A percentile compares a stretch with the other conserved stretches of the same genome.
phyloP scores from a whole-genome alignment of 139 green algal genomes.

The Desmodesmus armatus region DNA sequence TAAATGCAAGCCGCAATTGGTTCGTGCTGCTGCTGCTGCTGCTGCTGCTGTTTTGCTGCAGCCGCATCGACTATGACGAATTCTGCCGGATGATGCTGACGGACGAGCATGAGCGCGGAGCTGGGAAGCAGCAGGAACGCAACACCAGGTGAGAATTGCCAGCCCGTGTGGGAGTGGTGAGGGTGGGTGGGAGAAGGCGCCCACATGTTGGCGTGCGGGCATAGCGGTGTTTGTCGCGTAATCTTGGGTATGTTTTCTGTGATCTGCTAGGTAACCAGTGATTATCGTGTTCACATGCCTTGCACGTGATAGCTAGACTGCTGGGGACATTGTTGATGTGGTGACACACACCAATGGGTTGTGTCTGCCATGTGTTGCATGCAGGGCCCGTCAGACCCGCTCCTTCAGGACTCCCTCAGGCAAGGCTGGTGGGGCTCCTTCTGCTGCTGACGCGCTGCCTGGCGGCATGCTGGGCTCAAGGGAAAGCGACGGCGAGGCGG shows the following conservation, averaged over 20 bases:
- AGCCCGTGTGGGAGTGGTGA: neutral
- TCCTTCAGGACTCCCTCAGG: too few species aligned
- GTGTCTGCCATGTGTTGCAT: too few species aligned
- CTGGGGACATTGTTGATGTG: too few species aligned
- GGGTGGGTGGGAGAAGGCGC: neutral
- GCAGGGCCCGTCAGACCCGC: too few species aligned
- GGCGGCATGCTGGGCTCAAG: neutral
- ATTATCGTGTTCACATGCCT: too few species aligned
- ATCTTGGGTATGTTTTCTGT: neutral
- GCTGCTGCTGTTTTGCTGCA: neutral
- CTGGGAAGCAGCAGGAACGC: neutral
- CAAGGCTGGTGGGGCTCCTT: too few species aligned
- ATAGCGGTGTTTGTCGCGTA: too few species aligned
- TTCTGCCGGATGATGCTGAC: slow-evolving; percentile 45
- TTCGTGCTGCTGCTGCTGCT: neutral
- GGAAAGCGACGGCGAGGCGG: neutral
- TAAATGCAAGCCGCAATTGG: neutral
- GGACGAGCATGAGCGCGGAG: slow-evolving; percentile 18
- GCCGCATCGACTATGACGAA: neutral
- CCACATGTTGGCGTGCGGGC: neutral
- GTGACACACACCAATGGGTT: too few species aligned
- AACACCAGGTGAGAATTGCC: neutral
- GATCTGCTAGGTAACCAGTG: too few species aligned
- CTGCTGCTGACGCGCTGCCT: neutral
- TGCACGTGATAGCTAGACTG: too few species aligned